Evolutionary conservation across 2,329 filamentous ascomycete genomes (phyloP), one percentile per base, ranked within the genome.

Genomic region (Curvularia verruculosa): DNA sequence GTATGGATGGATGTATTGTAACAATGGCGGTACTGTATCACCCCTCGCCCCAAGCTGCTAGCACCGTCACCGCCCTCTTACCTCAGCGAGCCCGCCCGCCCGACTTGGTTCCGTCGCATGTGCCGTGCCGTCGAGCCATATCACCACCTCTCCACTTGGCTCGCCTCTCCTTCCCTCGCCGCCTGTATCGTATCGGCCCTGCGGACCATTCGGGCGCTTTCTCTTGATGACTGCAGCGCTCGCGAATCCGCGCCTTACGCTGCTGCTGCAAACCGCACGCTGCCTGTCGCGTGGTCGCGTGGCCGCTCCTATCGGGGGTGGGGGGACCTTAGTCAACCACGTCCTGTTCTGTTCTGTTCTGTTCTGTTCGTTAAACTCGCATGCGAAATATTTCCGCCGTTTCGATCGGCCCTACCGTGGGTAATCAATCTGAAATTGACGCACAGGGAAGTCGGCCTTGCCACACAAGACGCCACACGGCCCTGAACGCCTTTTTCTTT

Each of bases 1-100:
- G n/a, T n/a, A n/a, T n/a, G 36, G 53, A 41, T 19, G 46, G 31
- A 6, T 53, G 54, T 60, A 60, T 54, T 54, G 54, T 58, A 57
- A 59, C 49, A 49, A 52, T 47, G 23, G 53, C 45, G 45, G 54
- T 52, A 58, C 39, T 48, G 48, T 48, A 58, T 58, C 56, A 47
- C 51, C 46, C 45, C 50, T n/a, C 28, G 36, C 24, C 52, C 21
- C 18, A 29, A 29, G 26, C 34, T 41, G 39, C 43, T 46, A 34
- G 39, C 44, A 26, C 18, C 5, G 23, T 23, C 19, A 39, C 56
- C 39, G 37, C 44, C 23, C 18, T 34, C 50, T 59, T 59, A 59
- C 52, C 47, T 56, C 48, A 59, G 56, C 56, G 23, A 4, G 15
- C 23, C 5, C 43, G 41, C 23, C 24, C 15, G 24, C 10, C 23